Evolutionary conservation across 108 stramenopile genomes (phyloP), one percentile per base, ranked within the genome.

Genomic region (Nitzschia sp.): DNA sequence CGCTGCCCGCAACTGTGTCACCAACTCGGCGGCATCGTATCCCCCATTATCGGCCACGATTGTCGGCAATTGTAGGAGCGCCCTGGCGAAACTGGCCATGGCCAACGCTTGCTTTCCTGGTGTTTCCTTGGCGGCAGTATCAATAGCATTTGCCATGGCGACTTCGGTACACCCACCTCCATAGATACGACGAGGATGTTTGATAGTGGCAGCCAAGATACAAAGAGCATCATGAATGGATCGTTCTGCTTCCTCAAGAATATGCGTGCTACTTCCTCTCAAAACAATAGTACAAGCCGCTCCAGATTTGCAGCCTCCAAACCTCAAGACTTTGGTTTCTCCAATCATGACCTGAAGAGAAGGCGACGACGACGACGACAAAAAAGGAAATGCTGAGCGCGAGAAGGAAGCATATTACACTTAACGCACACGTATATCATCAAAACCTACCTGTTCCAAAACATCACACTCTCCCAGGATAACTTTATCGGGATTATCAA

Each of bases 21-120:
- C 93, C 22, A 99, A 80, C 59, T 98, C 97, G 25, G 96, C 95
- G 25, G 96, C 89, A 76, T 99, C 99, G 76, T 94, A 98, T 19
- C 99, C 99, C n/a, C 96, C 98, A 77, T 99, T 99, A 80, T 99
- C 99, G 11, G 99, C 99, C 5, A 99, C 91, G 65, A 97, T 99
- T 63, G 94, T 88, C 1, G 99, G 99, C 48, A 99, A 80, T 67
- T 96, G 90, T 17, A 97, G 85, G 25, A 98, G 87, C 4, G 98
- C 98, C 30, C 84, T 79, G 63, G 98, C 95, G 82, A 97, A 99
- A 26, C 96, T 88, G 56, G 97, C 90, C 96, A 99, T 98, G 75
- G 99, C 99, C 48, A 99, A 84, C 15, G 97, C 96, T 78, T 94
- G 87, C 78, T 99, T 99, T 15, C 99, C 99, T 21, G 97, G 82